Evolutionary conservation across 306 rosid genomes (phyloP).

Genomic region (Trifolium subterraneum): DNA sequence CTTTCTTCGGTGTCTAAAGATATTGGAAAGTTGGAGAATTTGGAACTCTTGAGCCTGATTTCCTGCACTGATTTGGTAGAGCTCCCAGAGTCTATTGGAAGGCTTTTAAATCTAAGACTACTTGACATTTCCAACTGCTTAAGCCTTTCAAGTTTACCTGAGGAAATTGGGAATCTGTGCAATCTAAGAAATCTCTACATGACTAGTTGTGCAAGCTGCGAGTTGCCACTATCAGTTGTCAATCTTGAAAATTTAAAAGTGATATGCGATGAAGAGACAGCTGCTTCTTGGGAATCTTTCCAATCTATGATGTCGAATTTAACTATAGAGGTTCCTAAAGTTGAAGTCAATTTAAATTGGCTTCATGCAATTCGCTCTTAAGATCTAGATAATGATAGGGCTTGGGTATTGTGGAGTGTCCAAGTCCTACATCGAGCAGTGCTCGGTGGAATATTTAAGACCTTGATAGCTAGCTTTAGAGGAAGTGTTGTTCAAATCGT

Average conservation of each 20-base stretch:
- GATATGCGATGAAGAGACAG: conserved; percentile 67
- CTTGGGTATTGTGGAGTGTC: no score
- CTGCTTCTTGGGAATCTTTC: conserved; percentile 48
- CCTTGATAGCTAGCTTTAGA: not conserved
- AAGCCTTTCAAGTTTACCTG: conserved; percentile 57
- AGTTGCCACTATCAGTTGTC: conserved; percentile 51
- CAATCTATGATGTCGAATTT: conserved; percentile 34
- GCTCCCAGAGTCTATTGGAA: conserved; percentile 52
- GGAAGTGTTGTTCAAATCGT: not conserved
- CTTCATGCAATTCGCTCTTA: conserved; percentile 48
- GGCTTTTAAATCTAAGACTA: conserved; percentile 40
- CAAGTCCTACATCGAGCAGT: no score
- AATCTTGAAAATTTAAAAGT: conserved; percentile 52
- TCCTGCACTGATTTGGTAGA: conserved; percentile 59
- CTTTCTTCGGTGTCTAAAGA: conserved; percentile 52
- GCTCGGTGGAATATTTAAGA: no score
- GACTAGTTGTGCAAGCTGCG: conserved; percentile 52
- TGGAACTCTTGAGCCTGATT: conserved; percentile 60
- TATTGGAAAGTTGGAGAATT: conserved; percentile 50
- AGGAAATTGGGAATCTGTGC: conserved; percentile 49
- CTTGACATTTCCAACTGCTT: conserved; percentile 70
- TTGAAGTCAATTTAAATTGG: conserved; percentile 64
- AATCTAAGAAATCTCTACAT: conserved; percentile 52
- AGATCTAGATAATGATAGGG: not conserved
- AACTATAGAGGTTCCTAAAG: conserved; percentile 45